These are phyloP conservation scores for Mortierella claussenii DNA, from an alignment of 192 early-diverging fungal species.

Conservation along the genomic window DNA sequence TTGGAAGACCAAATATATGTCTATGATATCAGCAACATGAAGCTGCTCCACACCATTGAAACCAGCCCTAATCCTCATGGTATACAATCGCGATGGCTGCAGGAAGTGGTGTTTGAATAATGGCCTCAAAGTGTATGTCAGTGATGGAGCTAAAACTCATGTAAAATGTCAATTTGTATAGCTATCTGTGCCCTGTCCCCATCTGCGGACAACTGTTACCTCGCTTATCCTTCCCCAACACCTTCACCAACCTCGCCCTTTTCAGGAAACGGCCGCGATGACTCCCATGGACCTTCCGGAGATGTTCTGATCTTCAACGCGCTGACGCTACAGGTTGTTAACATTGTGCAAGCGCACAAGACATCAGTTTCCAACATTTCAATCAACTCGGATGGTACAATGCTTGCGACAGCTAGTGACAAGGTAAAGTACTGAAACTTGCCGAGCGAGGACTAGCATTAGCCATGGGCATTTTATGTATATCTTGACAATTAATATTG, in stretches of 20 bases:
- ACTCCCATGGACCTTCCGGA: slow-evolving; percentile 68
- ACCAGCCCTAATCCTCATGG: slow-evolving; percentile 92
- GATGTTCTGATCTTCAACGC: slow-evolving; percentile 96
- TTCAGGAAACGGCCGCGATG: slow-evolving; percentile 57
- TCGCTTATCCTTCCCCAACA: slow-evolving; percentile 91
- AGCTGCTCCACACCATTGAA: slow-evolving; percentile 94
- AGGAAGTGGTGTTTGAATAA: no score
- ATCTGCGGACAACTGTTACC: slow-evolving; percentile 92
- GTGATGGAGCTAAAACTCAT: no score
- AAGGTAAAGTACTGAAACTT: slow-evolving; percentile 86
- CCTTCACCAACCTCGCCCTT: slow-evolving; percentile 67
- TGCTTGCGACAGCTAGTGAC: slow-evolving; percentile 95
- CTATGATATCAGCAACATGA: slow-evolving; percentile 99
- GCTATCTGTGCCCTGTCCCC: slow-evolving; percentile 94
- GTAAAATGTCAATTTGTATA: slow-evolving; percentile 14
- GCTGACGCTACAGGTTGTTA: slow-evolving; percentile 86
- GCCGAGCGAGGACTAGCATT: neutral
- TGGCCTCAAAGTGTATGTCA: no score
- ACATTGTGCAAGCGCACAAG: slow-evolving; percentile 97
- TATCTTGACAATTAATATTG: neutral
- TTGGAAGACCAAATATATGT: slow-evolving; percentile 97
- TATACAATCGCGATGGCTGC: no score
- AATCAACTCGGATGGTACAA: slow-evolving; percentile 91
- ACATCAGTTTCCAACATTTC: slow-evolving; percentile 85
- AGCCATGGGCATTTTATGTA: no score